These are phyloP conservation scores for Fusarium pseudograminearum DNA, from an alignment of 2,329 filamentous ascomycete genomes.

Conservation along the genomic window DNA sequence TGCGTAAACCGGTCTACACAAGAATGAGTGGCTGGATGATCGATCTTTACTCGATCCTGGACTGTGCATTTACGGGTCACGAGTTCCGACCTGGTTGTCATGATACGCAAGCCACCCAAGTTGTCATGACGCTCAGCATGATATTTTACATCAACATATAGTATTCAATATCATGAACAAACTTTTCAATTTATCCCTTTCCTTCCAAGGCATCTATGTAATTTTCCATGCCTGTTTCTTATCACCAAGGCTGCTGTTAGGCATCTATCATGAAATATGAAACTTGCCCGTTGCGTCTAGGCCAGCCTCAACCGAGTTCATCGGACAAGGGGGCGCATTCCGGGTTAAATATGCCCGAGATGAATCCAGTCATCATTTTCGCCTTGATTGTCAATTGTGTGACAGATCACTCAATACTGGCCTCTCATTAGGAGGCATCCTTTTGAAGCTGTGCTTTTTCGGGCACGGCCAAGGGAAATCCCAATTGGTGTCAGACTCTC, in stretches of 20 bases:
- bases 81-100: not conserved
- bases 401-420: slow-evolving; percentile 1
- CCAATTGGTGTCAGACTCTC: slow-evolving; percentile 4
- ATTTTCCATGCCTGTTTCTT: slow-evolving; percentile 6
- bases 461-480: not conserved
- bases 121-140: not conserved
- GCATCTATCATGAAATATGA: slow-evolving; percentile 43
- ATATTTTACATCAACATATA: not conserved
- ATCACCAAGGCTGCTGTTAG: slow-evolving; percentile 26
- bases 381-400: slow-evolving; percentile 2
- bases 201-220: slow-evolving; percentile 22
- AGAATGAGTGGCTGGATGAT: not conserved
- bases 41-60: not conserved
- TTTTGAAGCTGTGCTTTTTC: slow-evolving; percentile 2
- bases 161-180: not conserved
- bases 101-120: not conserved
- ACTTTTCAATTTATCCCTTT: slow-evolving; percentile 39
- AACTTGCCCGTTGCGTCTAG: slow-evolving; percentile 42
- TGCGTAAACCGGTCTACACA: no score
- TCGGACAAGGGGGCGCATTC: slow-evolving; percentile 43
- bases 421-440: slow-evolving; percentile 13
- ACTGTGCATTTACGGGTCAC: not conserved
- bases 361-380: slow-evolving; percentile 33
- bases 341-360: slow-evolving; percentile 36
- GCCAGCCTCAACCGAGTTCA: slow-evolving; percentile 37